Percentiles rank a stretch among this genome's conserved stretches.
These are phyloP conservation scores for Auriscalpium microsporum DNA, from an alignment of 768 basidiomycete species.

Conservation along the genomic window DNA sequence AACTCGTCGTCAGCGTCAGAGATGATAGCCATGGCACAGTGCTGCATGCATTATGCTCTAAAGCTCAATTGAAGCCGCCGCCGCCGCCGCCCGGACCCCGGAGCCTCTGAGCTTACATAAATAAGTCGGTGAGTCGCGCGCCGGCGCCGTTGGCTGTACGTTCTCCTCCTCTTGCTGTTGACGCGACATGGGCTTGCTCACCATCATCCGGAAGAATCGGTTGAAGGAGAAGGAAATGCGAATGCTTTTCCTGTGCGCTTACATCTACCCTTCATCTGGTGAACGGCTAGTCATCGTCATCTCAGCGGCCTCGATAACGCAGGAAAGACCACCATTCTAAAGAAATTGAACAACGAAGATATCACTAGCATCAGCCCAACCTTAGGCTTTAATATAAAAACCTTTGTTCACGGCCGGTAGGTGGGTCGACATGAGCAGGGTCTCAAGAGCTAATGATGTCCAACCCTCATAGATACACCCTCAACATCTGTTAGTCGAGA, in stretches of 20 bases:
- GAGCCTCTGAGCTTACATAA: too few relatives aligned
- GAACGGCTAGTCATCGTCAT: background rate
- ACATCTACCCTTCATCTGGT: background rate
- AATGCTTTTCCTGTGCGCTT: constrained; percentile 78
- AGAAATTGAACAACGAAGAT: constrained; percentile 90
- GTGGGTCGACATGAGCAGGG: constrained; percentile 12
- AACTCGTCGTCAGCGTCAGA: constrained; percentile 4
- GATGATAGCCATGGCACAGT: constrained; percentile 5
- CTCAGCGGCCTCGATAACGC: constrained; percentile 93
- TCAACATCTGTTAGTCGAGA: constrained; percentile 63
- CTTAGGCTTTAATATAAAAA: constrained; percentile 98
- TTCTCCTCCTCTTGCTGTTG: too few relatives aligned
- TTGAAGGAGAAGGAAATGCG: constrained; percentile 97
- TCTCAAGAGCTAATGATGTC: background rate
- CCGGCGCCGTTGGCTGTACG: too few relatives aligned
- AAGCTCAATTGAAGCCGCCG: too few relatives aligned
- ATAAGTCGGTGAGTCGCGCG: too few relatives aligned
- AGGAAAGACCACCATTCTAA: constrained; percentile 96
- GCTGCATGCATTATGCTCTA: background rate
- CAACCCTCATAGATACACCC: constrained; percentile 45
- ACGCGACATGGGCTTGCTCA: constrained; percentile 64
- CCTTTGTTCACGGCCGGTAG: constrained; percentile 84
- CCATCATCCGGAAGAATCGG: constrained; percentile 93
- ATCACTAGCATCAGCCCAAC: constrained; percentile 86
- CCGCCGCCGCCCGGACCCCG: too few relatives aligned